Evolutionary conservation across 73 alveolate species (phyloP).

Genomic region (Paramecium caudatum): DNA sequence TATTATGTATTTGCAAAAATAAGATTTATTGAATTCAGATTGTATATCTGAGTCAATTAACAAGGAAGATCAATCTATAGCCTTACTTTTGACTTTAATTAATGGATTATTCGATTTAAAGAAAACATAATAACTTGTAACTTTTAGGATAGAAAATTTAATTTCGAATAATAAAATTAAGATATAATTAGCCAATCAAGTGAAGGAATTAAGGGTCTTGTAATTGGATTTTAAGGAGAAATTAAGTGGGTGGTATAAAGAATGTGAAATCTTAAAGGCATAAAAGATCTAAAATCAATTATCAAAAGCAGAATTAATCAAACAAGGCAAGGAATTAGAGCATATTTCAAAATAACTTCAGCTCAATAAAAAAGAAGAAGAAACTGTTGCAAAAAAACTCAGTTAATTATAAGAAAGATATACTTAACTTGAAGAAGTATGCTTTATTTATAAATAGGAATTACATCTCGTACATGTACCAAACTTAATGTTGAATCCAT

Average conservation of each 20-base stretch:
- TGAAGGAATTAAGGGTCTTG: neutral
- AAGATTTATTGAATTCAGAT: neutral
- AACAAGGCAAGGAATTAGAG: neutral
- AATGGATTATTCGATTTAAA: slow-evolving; percentile 32
- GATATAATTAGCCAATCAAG: slow-evolving; percentile 11
- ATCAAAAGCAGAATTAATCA: too few relatives aligned
- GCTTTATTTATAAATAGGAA: neutral
- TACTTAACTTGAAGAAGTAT: slow-evolving; percentile 55
- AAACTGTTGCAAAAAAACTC: neutral
- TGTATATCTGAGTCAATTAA: too few relatives aligned
- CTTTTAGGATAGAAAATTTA: neutral
- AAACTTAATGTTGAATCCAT: slow-evolving; percentile 21
- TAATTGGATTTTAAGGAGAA: neutral
- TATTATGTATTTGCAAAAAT: neutral
- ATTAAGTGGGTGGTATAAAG: neutral
- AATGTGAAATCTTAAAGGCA: too few relatives aligned
- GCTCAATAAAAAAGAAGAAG: neutral
- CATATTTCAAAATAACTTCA: too few relatives aligned
- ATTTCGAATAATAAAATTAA: slow-evolving; percentile 39
- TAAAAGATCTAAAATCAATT: too few relatives aligned
- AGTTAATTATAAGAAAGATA: slow-evolving; percentile 32
- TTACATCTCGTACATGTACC: slow-evolving; percentile 37
- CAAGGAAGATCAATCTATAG: neutral
- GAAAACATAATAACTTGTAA: neutral
- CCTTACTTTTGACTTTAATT: neutral